Percentiles rank a stretch among this genome's conserved stretches.
phyloP scores from a whole-genome alignment of 306 rosid genomes.

The Nissolia schottii region DNA sequence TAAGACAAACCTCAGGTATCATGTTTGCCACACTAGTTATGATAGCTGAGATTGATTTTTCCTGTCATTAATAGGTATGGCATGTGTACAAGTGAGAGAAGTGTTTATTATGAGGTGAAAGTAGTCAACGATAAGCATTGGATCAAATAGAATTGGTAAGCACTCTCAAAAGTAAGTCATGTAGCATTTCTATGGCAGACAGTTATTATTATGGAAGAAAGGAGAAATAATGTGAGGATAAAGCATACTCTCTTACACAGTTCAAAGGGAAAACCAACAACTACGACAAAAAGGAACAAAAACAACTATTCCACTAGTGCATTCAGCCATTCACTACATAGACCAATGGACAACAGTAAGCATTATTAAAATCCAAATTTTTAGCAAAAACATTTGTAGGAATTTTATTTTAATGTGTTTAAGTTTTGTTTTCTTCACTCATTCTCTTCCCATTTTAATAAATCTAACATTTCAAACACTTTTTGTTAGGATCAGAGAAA shows the following conservation, averaged over 20 bases:
- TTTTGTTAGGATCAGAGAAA: too few relatives aligned
- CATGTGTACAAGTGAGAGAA: constrained; percentile 12
- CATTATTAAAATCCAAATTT: background rate
- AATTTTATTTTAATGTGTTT: too few relatives aligned
- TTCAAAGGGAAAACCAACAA: background rate
- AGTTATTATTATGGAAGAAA: background rate
- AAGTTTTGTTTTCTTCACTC: too few relatives aligned
- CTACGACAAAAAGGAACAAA: background rate
- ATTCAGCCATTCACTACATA: background rate
- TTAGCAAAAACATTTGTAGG: background rate
- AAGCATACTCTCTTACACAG: background rate
- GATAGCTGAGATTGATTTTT: constrained; percentile 78
- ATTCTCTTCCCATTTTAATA: too few relatives aligned
- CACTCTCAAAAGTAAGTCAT: background rate
- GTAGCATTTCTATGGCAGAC: background rate
- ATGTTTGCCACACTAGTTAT: constrained; percentile 70
- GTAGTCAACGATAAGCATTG: constrained; percentile 3
- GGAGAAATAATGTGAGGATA: background rate
- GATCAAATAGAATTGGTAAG: background rate
- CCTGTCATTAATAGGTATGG: constrained; percentile 52
- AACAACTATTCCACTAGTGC: background rate
- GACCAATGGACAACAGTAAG: background rate
- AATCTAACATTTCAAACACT: background rate
- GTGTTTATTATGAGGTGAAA: background rate
- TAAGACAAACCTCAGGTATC: constrained; percentile 87